Evolutionary conservation across 2,329 filamentous ascomycete species (phyloP), one percentile per base, ranked within the genome.

Genomic region (Pestalotiopsis fici): DNA sequence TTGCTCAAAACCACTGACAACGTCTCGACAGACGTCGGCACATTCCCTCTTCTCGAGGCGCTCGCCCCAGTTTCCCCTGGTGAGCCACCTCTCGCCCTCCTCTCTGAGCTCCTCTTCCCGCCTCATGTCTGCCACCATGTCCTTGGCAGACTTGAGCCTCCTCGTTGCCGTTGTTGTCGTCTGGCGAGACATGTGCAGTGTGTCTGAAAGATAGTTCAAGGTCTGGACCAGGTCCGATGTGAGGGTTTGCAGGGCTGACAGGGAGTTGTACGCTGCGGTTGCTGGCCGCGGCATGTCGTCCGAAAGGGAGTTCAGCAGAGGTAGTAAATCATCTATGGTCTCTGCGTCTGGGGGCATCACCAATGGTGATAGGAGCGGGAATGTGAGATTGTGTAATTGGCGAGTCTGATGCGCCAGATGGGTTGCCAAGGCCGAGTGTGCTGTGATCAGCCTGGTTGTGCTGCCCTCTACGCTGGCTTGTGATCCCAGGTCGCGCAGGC

Each of bases 141-240:
- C 95, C 73, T 91, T 93, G 6, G 93, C 94, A 43, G 90, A 93
- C 72, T 92, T 91, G 64, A 99, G 83, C 57, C 94, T 88, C 66
- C 96, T 86, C 2, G 91, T 90, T 1, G 95, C 96, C 11, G 92
- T 91, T 3, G 90, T 92, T 0, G 93, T 96, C 1, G 93, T 92
- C 79, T 98, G 95, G 13, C 94, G 90, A 37, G 92, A 94, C 91
- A 98, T 97, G 79, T 98, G 95, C 39, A 99, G 85, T 3, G 93
- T 95, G 78, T 99, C 96, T 6, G 93, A 94, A 4, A 99, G 85
- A 71, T 94, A 92, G 73, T 93, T 94, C 59, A 99, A 87, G 6
- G 93, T 93, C 74, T 93, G 88, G 9, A 95, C 88, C 31, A 95
- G 83, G 69, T 94, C 92, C 28, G 88, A 83, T 0, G 92, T 95